phyloP scores from a whole-genome alignment of 805 yeast species.

The Ascoidea rubescens region DNA sequence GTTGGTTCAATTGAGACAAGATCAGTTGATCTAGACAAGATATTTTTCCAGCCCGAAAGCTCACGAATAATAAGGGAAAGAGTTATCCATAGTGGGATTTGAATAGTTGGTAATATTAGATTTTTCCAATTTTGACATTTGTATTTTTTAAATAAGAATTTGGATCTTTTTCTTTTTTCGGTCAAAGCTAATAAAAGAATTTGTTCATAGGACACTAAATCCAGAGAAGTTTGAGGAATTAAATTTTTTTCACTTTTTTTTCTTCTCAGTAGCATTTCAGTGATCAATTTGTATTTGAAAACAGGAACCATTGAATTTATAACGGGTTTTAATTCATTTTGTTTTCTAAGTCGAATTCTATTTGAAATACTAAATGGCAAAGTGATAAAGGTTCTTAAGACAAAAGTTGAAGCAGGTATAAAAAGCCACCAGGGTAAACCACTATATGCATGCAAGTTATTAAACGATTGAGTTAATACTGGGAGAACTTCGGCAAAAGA shows the following conservation, averaged over 20 bases:
- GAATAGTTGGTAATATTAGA: constrained; percentile 59
- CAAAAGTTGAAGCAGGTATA: constrained; percentile 60
- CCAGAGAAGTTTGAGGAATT: constrained; percentile 17
- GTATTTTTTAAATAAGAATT: constrained; percentile 48
- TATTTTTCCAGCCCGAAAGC: constrained; percentile 42
- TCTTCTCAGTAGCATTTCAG: constrained; percentile 27
- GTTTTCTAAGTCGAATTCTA: constrained; percentile 53
- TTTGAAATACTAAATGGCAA: constrained; percentile 69
- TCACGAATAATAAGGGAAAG: constrained; percentile 65
- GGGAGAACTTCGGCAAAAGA: background rate
- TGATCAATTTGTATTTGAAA: constrained; percentile 36
- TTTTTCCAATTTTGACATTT: constrained; percentile 75
- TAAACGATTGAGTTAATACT: background rate
- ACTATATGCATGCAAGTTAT: constrained; percentile 30
- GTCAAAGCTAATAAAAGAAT: constrained; percentile 60
- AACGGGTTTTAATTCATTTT: constrained; percentile 58
- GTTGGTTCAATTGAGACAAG: constrained; percentile 35
- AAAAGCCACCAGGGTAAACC: constrained; percentile 76
- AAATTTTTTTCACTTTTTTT: constrained; percentile 17
- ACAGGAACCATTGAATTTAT: constrained; percentile 67
- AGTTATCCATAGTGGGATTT: constrained; percentile 77
- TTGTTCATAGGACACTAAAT: constrained; percentile 57
- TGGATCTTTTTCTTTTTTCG: constrained; percentile 67
- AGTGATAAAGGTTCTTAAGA: constrained; percentile 52
- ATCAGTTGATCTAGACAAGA: constrained; percentile 19